These are phyloP conservation scores for Podaxis rugospora DNA, from an alignment of 768 basidiomycete genomes.

Conservation along the genomic window DNA sequence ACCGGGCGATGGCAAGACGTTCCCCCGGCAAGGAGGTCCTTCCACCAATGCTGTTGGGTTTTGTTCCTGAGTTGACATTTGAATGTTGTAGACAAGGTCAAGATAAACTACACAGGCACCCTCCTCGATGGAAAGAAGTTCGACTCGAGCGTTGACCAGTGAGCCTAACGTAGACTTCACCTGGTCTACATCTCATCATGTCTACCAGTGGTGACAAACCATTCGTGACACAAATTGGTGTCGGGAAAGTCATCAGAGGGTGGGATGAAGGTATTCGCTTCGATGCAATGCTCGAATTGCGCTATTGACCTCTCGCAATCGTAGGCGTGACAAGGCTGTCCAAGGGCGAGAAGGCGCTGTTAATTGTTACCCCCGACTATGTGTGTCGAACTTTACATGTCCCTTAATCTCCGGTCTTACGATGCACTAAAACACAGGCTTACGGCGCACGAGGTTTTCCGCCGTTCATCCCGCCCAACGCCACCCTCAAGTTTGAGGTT, in stretches of 20 bases:
- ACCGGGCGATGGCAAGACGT: slow-evolving; percentile 60
- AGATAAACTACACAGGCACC: slow-evolving; percentile 78
- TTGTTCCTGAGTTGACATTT: slow-evolving; percentile 11
- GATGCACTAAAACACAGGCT: slow-evolving; percentile 36
- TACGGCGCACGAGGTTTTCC: slow-evolving; percentile 76
- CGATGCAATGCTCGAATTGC: not conserved
- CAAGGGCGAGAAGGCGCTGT: slow-evolving; percentile 67
- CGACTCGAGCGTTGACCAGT: slow-evolving; percentile 80
- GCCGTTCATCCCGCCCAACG: slow-evolving; percentile 73
- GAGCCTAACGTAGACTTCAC: slow-evolving; percentile 19
- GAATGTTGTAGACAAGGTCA: slow-evolving; percentile 53
- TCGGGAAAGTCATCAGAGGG: slow-evolving; percentile 1
- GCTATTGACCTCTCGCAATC: not conserved
- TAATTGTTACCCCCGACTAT: slow-evolving; percentile 70
- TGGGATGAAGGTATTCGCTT: slow-evolving; percentile 6
- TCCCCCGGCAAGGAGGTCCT: slow-evolving; percentile 68
- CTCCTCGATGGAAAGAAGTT: slow-evolving; percentile 59
- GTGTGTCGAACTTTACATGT: slow-evolving; percentile 38
- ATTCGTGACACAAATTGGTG: slow-evolving; percentile 10
- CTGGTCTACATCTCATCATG: not conserved
- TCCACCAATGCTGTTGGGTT: slow-evolving; percentile 5
- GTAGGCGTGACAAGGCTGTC: slow-evolving; percentile 75
- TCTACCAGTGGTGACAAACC: slow-evolving; percentile 4
- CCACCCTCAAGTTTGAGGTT: slow-evolving; percentile 78
- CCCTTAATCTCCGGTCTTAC: not conserved